Percentiles rank a stretch among this genome's conserved stretches.
These are phyloP conservation scores for Porphyra umbilicalis DNA, from an alignment of 31 red algal genomes.

Conservation along the genomic window DNA sequence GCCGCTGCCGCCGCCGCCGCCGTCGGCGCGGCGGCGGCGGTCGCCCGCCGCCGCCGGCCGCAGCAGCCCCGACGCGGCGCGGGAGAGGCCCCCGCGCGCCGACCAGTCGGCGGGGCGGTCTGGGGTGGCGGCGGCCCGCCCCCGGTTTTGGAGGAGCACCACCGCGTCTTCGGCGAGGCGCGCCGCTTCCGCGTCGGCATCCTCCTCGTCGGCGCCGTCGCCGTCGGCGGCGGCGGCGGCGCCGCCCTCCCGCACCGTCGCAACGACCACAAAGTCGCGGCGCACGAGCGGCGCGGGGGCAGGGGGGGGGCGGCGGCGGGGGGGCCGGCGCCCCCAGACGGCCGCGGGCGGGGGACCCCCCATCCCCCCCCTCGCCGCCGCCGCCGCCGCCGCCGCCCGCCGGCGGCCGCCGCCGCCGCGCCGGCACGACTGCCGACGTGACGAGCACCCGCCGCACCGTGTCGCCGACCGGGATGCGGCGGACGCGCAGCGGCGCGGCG, in stretches of 20 bases:
- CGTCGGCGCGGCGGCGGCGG: neutral
- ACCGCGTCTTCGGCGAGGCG: neutral
- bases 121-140: neutral
- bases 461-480: neutral
- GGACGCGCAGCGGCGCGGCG: neutral
- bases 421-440: neutral
- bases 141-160: neutral
- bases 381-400: neutral
- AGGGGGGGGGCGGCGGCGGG: too few species aligned
- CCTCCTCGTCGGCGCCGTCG: neutral
- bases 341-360: neutral
- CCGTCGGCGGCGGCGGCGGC: neutral
- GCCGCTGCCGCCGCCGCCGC: too few species aligned
- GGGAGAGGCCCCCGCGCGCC: neutral
- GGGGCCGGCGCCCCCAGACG: too few species aligned
- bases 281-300: neutral
- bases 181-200: neutral
- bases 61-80: neutral
- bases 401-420: neutral
- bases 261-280: neutral
- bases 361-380: neutral
- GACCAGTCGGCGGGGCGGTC: neutral
- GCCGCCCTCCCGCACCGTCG: neutral
- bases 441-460: neutral
- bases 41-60: neutral